Evolutionary conservation across 2,329 filamentous ascomycete species (phyloP), one percentile per base, ranked within the genome.

Genomic region (Botrytis fragariae): DNA sequence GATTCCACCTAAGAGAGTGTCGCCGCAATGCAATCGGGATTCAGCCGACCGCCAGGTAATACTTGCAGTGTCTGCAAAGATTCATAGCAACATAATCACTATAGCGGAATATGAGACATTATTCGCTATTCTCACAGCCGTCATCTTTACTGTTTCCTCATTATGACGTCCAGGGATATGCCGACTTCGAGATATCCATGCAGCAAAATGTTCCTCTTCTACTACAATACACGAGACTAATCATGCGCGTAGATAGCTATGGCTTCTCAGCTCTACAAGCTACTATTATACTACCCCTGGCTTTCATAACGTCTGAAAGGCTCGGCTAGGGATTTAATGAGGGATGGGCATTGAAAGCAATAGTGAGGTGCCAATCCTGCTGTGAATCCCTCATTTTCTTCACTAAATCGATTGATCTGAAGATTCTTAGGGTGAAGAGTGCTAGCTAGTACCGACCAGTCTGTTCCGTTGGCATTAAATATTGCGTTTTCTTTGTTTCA

Each of bases 381-480:
- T 39, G 48, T 12, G 20, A 45, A 29, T n/a, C 16, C 6, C 16
- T 39, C 51, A 32, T 12, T 51, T 51, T 51, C 45, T 18, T 12
- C 57, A 51, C 20, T 25, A 39, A 22, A 42, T 51, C n/a, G 42
- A 32, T 71, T 71, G 42, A 6, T 59, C 22, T 22, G 57, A 63
- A 51, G 69, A 39, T 59, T 63, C 35, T 37, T 57, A n/a, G 29
- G 42, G 51, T 57, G 29, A 51, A 71, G 59, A 71, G 45, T 63
- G 48, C 35, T 57, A 37, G 9, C 16, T 70, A n/a, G 16, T 62
- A 45, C 5, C 8, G 51, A 48, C 22, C 51, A 48, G 35, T 29
- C 14, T 14, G 9, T n/a, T 18, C 12, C n/a, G 16, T 37, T 18
- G 22, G 29, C n/a, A 51, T 39, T 25, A 63, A 51, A 29, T 3